Conservation (phyloP, 768 basidiomycete species). For the Paxillus involutus region DNA sequence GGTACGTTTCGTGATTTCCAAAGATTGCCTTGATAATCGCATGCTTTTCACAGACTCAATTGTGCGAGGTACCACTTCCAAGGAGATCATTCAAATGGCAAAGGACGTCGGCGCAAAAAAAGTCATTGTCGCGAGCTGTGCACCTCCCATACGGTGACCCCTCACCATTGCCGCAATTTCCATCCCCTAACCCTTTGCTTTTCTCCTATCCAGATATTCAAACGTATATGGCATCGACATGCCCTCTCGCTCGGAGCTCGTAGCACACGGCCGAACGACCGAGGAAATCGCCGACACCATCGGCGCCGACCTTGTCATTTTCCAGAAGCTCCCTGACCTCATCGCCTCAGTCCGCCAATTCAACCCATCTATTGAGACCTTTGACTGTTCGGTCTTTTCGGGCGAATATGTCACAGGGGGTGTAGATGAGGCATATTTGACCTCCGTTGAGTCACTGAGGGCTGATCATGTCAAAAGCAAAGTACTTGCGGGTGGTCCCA, state of each 20-base stretch:
- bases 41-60: constrained; percentile 74
- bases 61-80: constrained; percentile 96
- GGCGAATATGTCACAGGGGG: constrained; percentile 96
- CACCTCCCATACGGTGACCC: constrained; percentile 87
- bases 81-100: constrained; percentile 99
- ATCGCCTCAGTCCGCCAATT: constrained; percentile 81
- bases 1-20: constrained; percentile 46
- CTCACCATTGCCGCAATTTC: background rate
- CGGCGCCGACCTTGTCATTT: constrained; percentile 94
- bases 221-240: constrained; percentile 99
- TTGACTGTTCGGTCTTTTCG: constrained; percentile 98
- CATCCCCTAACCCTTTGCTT: constrained; percentile 1
- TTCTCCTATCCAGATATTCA: constrained; percentile 53
- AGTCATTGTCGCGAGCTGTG: constrained; percentile 95
- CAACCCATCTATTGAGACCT: constrained; percentile 71
- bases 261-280: constrained; percentile 75
- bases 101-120: constrained; percentile 97
- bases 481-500: constrained; percentile 29
- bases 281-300: constrained; percentile 76
- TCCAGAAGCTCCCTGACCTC: constrained; percentile 89
- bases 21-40: background rate
- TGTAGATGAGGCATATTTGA: constrained; percentile 81
- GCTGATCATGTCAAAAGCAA: constrained; percentile 80
- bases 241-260: constrained; percentile 93
- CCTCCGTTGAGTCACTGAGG: constrained; percentile 69